A percentile compares a stretch with the other conserved stretches of the same genome.
These are phyloP conservation scores for Liriodendron chinense DNA, from an alignment of 164 flowering plant genomes.

Conservation along the genomic window DNA sequence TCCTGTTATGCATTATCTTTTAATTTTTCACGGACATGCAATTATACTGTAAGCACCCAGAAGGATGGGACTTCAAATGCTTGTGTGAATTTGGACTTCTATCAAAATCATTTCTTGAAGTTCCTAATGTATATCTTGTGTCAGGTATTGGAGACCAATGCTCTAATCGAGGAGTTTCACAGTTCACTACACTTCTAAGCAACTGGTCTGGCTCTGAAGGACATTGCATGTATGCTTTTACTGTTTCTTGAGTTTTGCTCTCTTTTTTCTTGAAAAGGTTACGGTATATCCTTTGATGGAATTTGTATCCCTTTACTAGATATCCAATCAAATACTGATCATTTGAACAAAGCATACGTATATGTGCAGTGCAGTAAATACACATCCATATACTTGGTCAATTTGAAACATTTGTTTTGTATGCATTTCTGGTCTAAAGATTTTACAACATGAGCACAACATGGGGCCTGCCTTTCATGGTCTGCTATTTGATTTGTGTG, in stretches of 20 bases:
- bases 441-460: no score
- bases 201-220: conserved; percentile 65
- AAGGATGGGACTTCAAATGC: not conserved
- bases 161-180: conserved; percentile 47
- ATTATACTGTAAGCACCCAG: not conserved
- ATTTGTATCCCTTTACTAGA: not conserved
- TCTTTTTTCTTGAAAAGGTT: not conserved
- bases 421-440: no score
- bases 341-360: not conserved
- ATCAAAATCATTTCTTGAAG: no score
- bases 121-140: conserved; percentile 6
- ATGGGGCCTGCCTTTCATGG: not conserved
- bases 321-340: not conserved
- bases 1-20: not conserved
- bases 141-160: conserved; percentile 86
- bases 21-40: not conserved
- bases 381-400: not conserved
- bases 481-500: not conserved
- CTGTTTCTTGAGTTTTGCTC: not conserved
- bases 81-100: not conserved
- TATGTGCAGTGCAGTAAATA: not conserved
- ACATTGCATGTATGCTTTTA: conserved; percentile 62
- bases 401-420: not conserved
- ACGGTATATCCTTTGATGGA: not conserved
- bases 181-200: conserved; percentile 54